phyloP scores from a whole-genome alignment of 2,329 filamentous ascomycete species.

The Aspergillus ruber region DNA sequence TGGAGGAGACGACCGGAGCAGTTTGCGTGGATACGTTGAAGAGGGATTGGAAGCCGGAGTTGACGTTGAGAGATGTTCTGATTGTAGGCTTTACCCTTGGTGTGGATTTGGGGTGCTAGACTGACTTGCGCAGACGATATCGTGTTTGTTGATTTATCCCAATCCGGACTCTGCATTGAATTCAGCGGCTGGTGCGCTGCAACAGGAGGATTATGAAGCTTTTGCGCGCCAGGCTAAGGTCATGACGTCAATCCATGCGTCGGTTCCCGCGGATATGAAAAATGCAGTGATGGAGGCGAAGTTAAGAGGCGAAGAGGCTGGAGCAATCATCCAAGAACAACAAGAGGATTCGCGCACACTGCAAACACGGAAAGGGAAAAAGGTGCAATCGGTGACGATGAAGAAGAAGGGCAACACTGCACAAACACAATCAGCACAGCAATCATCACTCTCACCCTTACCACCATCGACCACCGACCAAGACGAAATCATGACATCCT shows the following conservation, averaged over 20 bases:
- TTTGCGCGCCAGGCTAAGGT: conserved; percentile 53
- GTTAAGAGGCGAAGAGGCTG: conserved; percentile 46
- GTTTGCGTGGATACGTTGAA: conserved; percentile 62
- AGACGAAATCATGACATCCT: conserved; percentile 16
- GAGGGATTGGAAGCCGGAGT: conserved; percentile 53
- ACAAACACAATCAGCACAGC: neutral
- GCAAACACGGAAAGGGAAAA: conserved; percentile 10
- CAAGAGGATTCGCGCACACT: conserved; percentile 15
- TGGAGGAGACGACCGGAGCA: conserved; percentile 55
- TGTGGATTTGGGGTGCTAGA: neutral
- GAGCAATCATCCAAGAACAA: conserved; percentile 16
- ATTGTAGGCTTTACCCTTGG: conserved; percentile 29
- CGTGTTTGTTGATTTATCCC: conserved; percentile 57
- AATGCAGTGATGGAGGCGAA: conserved; percentile 48
- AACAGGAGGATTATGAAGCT: conserved; percentile 53
- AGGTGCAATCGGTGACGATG: conserved; percentile 22
- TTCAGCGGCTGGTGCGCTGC: conserved; percentile 52
- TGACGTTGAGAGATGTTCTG: conserved; percentile 55
- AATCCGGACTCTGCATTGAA: conserved; percentile 61
- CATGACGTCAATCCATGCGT: conserved; percentile 58
- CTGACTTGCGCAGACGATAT: conserved; percentile 44
- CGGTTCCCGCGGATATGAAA: conserved; percentile 42
- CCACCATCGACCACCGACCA: conserved; percentile 1
- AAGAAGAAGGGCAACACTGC: conserved; percentile 25
- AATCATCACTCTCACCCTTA: neutral